These are phyloP conservation scores for Pyrus bretschneideri DNA, from an alignment of 306 rosid species.

Conservation along the genomic window DNA sequence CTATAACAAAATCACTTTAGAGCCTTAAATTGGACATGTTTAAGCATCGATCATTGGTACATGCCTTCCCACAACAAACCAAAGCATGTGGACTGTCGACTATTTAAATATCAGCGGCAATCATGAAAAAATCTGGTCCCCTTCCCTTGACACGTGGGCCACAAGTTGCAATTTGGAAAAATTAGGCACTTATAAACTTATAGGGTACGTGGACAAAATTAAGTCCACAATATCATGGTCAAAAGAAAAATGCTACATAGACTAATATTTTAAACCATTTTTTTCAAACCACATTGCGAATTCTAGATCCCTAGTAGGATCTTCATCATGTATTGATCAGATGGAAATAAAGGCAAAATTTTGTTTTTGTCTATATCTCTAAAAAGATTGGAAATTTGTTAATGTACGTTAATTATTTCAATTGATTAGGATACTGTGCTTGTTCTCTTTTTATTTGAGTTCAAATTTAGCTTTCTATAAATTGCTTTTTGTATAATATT, in stretches of 20 bases:
- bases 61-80: background rate
- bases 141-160: conserved; percentile 1
- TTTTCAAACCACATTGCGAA: background rate
- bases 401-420: background rate
- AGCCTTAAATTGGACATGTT: background rate
- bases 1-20: no score
- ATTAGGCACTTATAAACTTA: background rate
- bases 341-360: background rate
- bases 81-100: background rate
- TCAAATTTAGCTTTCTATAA: no score
- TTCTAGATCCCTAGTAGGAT: background rate
- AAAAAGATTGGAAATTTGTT: background rate
- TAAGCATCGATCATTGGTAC: background rate
- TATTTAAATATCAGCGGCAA: background rate
- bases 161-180: background rate
- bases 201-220: background rate
- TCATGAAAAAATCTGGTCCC: background rate
- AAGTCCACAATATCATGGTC: background rate
- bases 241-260: background rate
- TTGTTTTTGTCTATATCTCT: background rate
- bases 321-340: background rate
- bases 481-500: background rate
- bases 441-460: no score
- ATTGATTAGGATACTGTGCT: no score
- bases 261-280: no score